Evolutionary conservation across 176 grass and related monocot species (phyloP).

Genomic region (Microstegium vimineum): DNA sequence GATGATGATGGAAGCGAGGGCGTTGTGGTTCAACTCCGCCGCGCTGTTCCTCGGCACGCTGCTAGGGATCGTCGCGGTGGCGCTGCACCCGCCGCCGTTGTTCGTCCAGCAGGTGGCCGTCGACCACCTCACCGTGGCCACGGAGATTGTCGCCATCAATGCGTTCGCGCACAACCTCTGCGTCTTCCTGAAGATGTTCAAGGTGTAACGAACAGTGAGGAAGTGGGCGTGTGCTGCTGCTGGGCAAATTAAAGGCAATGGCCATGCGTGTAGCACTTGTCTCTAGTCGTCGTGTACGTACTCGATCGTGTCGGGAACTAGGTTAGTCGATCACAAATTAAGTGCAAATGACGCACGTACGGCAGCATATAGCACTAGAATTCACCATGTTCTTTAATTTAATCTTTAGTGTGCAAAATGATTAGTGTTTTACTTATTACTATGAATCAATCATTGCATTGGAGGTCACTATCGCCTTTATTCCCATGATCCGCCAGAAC

Average conservation of each 20-base stretch:
- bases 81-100: not conserved
- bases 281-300: no score
- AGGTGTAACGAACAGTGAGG: not conserved
- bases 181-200: not conserved
- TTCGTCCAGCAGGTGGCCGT: not conserved
- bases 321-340: no score
- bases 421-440: not conserved
- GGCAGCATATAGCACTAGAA: not conserved
- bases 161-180: slow-evolving; percentile 11
- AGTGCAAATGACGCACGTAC: not conserved
- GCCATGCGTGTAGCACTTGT: no score
- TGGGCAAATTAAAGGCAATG: no score
- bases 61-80: not conserved
- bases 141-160: slow-evolving; percentile 9
- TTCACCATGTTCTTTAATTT: not conserved
- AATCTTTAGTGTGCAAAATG: not conserved
- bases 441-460: not conserved
- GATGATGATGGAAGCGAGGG: not conserved
- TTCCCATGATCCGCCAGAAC: not conserved
- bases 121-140: not conserved
- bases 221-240: not conserved
- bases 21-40: slow-evolving; percentile 26
- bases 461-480: not conserved
- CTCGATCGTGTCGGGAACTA: no score
- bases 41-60: slow-evolving; percentile 22